Conservation (phyloP, 192 early-diverging fungal species). For the Linnemannia schmuckeri region DNA sequence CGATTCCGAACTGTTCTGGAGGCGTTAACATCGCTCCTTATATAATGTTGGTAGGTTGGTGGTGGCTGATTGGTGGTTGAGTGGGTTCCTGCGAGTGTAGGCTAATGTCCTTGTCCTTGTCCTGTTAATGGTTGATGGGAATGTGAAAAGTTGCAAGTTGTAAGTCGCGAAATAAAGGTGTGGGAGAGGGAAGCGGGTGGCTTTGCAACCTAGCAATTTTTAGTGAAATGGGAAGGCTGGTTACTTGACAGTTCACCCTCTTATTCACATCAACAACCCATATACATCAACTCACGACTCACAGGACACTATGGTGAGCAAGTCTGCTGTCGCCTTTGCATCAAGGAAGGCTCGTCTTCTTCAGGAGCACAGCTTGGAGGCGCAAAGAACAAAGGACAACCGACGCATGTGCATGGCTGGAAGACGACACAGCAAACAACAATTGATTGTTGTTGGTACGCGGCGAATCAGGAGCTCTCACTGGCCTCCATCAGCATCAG, state of each 20-base stretch:
- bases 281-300: too few species aligned
- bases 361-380: too few species aligned
- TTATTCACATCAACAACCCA: too few species aligned
- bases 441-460: not conserved
- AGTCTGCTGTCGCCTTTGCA: too few species aligned
- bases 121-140: not conserved
- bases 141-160: not conserved
- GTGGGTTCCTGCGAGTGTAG: not conserved
- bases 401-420: too few species aligned
- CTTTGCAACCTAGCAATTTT: not conserved
- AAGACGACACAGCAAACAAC: too few species aligned
- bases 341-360: too few species aligned
- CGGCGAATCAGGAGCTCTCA: not conserved
- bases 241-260: too few species aligned
- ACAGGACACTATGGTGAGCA: too few species aligned
- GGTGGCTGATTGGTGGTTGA: not conserved
- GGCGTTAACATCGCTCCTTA: conserved; percentile 59
- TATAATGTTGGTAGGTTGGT: not conserved
- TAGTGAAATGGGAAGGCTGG: not conserved
- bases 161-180: not conserved
- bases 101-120: too few species aligned
- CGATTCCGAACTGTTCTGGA: conserved; percentile 91
- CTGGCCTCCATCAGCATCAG: not conserved
- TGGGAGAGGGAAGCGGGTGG: not conserved
- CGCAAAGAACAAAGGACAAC: too few species aligned